Evolutionary conservation across 257 asterid species (phyloP), one percentile per base, ranked within the genome.

Genomic region (Ocimum tenuiflorum): DNA sequence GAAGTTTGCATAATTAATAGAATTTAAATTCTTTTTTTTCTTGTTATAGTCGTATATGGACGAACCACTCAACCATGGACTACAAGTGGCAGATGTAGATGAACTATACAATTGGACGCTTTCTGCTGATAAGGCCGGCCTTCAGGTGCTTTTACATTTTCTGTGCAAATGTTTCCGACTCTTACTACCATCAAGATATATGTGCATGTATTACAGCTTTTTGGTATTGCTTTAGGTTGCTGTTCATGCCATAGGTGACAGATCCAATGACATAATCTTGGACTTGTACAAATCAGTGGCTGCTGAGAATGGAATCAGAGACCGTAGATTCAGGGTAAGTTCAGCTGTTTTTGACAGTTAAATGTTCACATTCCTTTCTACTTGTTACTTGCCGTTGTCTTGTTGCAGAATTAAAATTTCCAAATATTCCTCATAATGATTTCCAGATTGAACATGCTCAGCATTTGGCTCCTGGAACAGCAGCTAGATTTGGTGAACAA

Each of bases 401-500:
- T 63, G 27, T 49, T 51, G 27, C 41, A 27, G 48, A 38, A 43
- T 49, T 53, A 7, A 56, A 41, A 65, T 36, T 59, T 61, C 46
- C 72, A 49, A 61, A 52, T 50, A 20, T 50, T 75, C 20, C 64
- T 41, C 41, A 14, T 69, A 33, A 41, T 49, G 60, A 74, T 73
- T 75, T 73, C 73, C 91, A 92, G 98, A 87, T 89, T 73, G 99
- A 92, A 80, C 99, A 92, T 81, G 99, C 94, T 68, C 99, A 89
- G 83, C 99, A 92, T 87, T 92, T 92, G 83, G 80, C 88, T 51
- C 80, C 86, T 38, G 83, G 87, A 62, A 49, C 89, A 33, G 87
- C 80, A 3, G 75, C 86, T 60, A 86, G 88, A 51, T 92, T 92
- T 78, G 95, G 97, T 42, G 82, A 83, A 78, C 88, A 77, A 72